Conservation (phyloP, 208 protist species). For the Herpetomonas samuelpessoai region DNA sequence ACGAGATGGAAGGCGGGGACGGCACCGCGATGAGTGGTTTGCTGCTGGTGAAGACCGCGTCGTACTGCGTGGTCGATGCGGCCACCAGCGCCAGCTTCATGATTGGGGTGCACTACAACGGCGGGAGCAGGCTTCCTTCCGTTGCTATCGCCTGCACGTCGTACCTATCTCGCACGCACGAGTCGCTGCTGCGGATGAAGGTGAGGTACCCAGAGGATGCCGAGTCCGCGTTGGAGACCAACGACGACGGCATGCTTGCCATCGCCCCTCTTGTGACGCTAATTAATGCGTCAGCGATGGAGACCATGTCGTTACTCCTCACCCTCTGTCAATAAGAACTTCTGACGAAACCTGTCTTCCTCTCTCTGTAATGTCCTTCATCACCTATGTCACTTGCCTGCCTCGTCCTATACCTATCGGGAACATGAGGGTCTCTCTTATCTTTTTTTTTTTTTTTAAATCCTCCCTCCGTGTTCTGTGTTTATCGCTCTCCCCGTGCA, state of each 20-base stretch:
- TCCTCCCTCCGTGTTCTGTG: too few relatives aligned
- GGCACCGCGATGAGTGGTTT: background rate
- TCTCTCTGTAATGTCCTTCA: too few relatives aligned
- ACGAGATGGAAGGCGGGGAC: background rate
- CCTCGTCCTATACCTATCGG: too few relatives aligned
- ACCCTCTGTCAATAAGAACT: background rate
- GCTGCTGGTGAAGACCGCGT: constrained; percentile 19
- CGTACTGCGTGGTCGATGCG: constrained; percentile 39
- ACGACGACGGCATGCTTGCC: constrained; percentile 28
- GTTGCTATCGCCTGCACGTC: constrained; percentile 40
- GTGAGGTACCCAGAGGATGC: constrained; percentile 23
- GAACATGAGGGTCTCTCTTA: too few relatives aligned
- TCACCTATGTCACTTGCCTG: too few relatives aligned
- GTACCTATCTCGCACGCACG: constrained; percentile 16
- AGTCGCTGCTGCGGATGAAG: constrained; percentile 18
- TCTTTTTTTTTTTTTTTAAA: too few relatives aligned
- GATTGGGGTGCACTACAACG: constrained; percentile 43
- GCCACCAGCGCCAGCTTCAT: constrained; percentile 32
- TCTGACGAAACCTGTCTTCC: too few relatives aligned
- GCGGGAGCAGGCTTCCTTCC: constrained; percentile 29
- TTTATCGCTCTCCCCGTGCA: too few relatives aligned
- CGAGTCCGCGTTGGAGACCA: constrained; percentile 1
- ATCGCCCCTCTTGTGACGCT: constrained; percentile 21
- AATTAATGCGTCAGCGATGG: constrained; percentile 20
- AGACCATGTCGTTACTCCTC: constrained; percentile 23